These are phyloP conservation scores for Westerdykella sp. DNA, from an alignment of 2,329 filamentous ascomycete species.

Conservation along the genomic window DNA sequence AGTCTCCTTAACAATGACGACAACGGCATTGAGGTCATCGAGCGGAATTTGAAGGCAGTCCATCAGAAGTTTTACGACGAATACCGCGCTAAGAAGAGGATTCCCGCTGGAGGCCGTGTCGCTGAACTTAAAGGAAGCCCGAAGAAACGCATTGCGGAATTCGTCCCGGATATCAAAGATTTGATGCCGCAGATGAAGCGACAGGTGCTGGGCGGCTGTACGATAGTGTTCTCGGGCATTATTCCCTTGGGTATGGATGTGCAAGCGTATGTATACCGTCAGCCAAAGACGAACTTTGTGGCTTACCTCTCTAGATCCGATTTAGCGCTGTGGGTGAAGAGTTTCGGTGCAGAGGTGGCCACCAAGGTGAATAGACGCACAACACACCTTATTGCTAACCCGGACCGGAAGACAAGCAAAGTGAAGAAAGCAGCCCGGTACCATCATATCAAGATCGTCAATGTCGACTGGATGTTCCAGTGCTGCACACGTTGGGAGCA, in stretches of 20 bases:
- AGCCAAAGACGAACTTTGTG: background rate
- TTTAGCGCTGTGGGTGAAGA: constrained; percentile 77
- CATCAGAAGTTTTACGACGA: constrained; percentile 77
- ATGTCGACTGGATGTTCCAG: constrained; percentile 80
- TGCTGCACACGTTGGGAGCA: constrained; percentile 79
- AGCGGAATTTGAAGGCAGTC: constrained; percentile 67
- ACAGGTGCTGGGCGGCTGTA: constrained; percentile 65
- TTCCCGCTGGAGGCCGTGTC: constrained; percentile 42
- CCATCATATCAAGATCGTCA: constrained; percentile 81
- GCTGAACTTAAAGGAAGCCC: constrained; percentile 45
- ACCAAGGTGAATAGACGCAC: constrained; percentile 49
- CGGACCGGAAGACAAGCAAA: constrained; percentile 74
- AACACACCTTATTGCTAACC: constrained; percentile 69
- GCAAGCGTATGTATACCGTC: constrained; percentile 43
- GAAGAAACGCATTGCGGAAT: constrained; percentile 44
- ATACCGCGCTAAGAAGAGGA: constrained; percentile 56
- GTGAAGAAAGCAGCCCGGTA: constrained; percentile 79
- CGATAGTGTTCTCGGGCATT: constrained; percentile 84
- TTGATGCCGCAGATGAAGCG: constrained; percentile 80
- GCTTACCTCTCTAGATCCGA: constrained; percentile 54
- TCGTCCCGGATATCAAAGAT: constrained; percentile 77
- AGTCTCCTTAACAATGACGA: constrained; percentile 85
- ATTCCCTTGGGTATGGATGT: constrained; percentile 77
- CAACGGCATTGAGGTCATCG: constrained; percentile 69
- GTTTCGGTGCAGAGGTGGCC: constrained; percentile 70